These are phyloP conservation scores for Dactylella cylindrospora DNA, from an alignment of 2,329 filamentous ascomycete species.

Conservation along the genomic window DNA sequence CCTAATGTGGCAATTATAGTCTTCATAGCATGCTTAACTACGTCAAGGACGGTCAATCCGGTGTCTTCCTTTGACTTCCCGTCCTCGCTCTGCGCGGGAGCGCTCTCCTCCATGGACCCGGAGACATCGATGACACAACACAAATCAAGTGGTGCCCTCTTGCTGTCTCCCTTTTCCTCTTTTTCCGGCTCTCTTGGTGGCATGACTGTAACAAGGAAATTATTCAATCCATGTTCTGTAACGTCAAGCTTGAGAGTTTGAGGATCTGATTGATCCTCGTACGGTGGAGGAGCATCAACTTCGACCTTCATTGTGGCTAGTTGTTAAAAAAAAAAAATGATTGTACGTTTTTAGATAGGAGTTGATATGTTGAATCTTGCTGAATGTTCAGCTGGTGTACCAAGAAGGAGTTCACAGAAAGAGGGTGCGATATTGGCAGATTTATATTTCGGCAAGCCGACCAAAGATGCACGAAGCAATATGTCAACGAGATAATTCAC, in stretches of 20 bases:
- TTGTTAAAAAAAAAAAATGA: too few relatives aligned
- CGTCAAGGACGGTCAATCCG: slow-evolving; percentile 61
- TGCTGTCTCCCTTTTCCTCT: slow-evolving; percentile 21
- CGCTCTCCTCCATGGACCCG: slow-evolving; percentile 58
- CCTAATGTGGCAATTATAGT: slow-evolving; percentile 63
- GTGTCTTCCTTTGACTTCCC: slow-evolving; percentile 53
- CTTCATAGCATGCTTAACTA: slow-evolving; percentile 62
- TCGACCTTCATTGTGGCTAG: slow-evolving; percentile 29
- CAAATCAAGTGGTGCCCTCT: slow-evolving; percentile 54
- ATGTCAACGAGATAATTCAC: too few relatives aligned
- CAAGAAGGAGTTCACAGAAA: too few relatives aligned
- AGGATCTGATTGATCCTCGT: slow-evolving; percentile 26
- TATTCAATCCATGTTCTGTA: slow-evolving; percentile 29
- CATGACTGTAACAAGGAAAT: slow-evolving; percentile 29
- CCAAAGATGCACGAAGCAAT: too few relatives aligned
- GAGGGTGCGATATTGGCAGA: too few relatives aligned
- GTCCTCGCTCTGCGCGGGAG: slow-evolving; percentile 55
- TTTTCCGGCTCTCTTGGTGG: slow-evolving; percentile 30
- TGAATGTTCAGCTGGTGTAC: too few relatives aligned
- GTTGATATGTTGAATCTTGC: too few relatives aligned
- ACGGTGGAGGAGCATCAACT: slow-evolving; percentile 37
- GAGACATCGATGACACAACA: slow-evolving; percentile 66
- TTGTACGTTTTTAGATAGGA: too few relatives aligned
- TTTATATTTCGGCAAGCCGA: too few relatives aligned
- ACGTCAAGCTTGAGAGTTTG: slow-evolving; percentile 29